Base-by-base conservation (phyloP, 306 rosid species). In the Prunus fruticosa region DNA sequence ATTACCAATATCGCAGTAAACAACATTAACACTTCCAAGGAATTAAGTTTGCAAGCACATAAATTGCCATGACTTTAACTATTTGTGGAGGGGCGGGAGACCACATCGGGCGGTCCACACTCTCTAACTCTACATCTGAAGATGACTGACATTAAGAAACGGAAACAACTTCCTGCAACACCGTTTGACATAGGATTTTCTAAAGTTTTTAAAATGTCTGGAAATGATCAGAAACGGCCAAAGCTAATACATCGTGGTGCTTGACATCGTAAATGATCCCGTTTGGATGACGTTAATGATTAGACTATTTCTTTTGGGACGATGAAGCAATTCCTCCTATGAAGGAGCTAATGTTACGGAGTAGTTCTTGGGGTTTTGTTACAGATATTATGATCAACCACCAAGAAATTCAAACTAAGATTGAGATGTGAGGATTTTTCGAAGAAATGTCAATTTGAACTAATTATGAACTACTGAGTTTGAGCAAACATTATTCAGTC, bases 61-160 rank as follows among this genome's bases (percentile, higher is more conserved):
- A n/a, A n/a, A n/a, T n/a, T 63, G 84, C 74, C 87, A 86, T 77
- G 52, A 85, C 78, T 41, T 86, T 88, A n/a, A 22, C 88, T 89
- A 23, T 87, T 70, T 28, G 85, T 51, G 56, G 68, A 87, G 10
- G 88, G 93, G 5, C 80, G 93, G 90, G 75, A 20, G 93, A 88
- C 98, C 97, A 91, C 97, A 93, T 87, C 14, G 82, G 79, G 84
- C 89, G 72, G 87, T 87, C n/a, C n/a, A n/a, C 91, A 78, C 86
- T 83, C 77, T 81, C 91, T n/a, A 93, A 68, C 65, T 91, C 96
- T 71, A n/a, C n/a, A n/a, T 84, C 91, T 1, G 91, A 78, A 13
- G 91, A 63, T 54, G 86, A 67, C 75, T 86, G 83, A 76, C 85
- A 81, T 83, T 88, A 60, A 90, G 74, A n/a, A 43, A 88, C 88